Percentiles rank a stretch among this genome's conserved stretches.
phyloP scores from a whole-genome alignment of 2,329 filamentous ascomycete species.

The Phoma herbarum region DNA sequence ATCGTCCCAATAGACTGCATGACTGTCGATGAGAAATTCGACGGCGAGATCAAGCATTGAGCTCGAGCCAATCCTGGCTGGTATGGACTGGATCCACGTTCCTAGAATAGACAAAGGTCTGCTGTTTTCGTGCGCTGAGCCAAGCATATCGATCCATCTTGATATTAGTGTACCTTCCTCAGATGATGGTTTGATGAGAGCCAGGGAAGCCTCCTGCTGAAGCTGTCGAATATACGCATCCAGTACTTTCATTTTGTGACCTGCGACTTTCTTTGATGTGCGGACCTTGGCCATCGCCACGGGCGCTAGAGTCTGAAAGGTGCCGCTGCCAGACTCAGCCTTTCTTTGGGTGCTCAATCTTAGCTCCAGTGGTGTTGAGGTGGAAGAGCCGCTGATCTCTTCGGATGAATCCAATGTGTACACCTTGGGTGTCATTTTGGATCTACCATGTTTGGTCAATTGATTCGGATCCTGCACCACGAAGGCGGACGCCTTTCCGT shows the following conservation, averaged over 20 bases:
- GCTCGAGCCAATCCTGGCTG: slow-evolving; percentile 38
- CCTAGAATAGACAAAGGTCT: slow-evolving; percentile 39
- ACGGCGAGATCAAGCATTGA: slow-evolving; percentile 39
- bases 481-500: slow-evolving; percentile 38
- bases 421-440: slow-evolving; percentile 25
- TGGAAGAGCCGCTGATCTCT: not conserved
- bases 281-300: slow-evolving; percentile 22
- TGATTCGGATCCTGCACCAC: slow-evolving; percentile 42
- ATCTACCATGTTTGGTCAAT: slow-evolving; percentile 42
- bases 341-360: slow-evolving; percentile 31
- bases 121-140: slow-evolving; percentile 20
- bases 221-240: slow-evolving; percentile 28
- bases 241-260: slow-evolving; percentile 26
- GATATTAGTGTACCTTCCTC: slow-evolving; percentile 32
- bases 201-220: slow-evolving; percentile 16
- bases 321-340: slow-evolving; percentile 35
- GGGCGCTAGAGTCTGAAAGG: slow-evolving; percentile 38
- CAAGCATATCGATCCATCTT: slow-evolving; percentile 37
- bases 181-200: slow-evolving; percentile 24
- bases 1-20: slow-evolving; percentile 31
- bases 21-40: slow-evolving; percentile 39
- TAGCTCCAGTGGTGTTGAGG: slow-evolving; percentile 22
- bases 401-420: slow-evolving; percentile 23
- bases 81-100: slow-evolving; percentile 41
- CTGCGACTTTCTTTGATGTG: slow-evolving; percentile 24